These are phyloP conservation scores for Cocos nucifera DNA, from an alignment of 176 grass and related monocot genomes.

Conservation along the genomic window DNA sequence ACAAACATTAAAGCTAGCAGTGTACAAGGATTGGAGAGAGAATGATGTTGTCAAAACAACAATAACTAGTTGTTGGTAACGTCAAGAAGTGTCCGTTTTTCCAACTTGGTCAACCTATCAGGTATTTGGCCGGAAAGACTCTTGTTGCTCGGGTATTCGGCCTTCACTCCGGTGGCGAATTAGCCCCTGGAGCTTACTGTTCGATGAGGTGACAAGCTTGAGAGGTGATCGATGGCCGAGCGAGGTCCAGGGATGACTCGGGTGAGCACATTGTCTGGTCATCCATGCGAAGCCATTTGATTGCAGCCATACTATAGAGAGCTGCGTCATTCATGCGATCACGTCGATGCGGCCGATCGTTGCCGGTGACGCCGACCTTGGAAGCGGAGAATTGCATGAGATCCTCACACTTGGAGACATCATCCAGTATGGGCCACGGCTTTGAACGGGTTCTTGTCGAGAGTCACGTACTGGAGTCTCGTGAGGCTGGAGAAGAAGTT, in stretches of 20 bases:
- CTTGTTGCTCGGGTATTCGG: constrained; percentile 39
- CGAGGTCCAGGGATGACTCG: constrained; percentile 41
- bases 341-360: constrained; percentile 47
- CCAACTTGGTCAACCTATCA: constrained; percentile 37
- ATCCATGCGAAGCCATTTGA: constrained; percentile 49
- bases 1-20: no score
- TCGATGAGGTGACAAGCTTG: constrained; percentile 37
- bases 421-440: constrained; percentile 25
- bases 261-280: constrained; percentile 51
- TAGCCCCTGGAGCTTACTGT: constrained; percentile 69
- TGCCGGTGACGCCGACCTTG: constrained; percentile 42
- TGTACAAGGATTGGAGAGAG: no score
- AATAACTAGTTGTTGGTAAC: constrained; percentile 34
- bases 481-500: constrained; percentile 50
- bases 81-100: constrained; percentile 38
- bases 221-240: constrained; percentile 12
- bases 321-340: constrained; percentile 34
- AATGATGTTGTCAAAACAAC: no score
- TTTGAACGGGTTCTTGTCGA: constrained; percentile 46
- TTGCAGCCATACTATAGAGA: constrained; percentile 52
- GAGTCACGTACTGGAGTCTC: constrained; percentile 28
- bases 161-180: constrained; percentile 7
- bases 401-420: constrained; percentile 6
- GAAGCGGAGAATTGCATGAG: constrained; percentile 46
- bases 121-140: constrained; percentile 52